phyloP scores from a whole-genome alignment of 176 grass and related monocot genomes.

The Bromus sterilis region DNA sequence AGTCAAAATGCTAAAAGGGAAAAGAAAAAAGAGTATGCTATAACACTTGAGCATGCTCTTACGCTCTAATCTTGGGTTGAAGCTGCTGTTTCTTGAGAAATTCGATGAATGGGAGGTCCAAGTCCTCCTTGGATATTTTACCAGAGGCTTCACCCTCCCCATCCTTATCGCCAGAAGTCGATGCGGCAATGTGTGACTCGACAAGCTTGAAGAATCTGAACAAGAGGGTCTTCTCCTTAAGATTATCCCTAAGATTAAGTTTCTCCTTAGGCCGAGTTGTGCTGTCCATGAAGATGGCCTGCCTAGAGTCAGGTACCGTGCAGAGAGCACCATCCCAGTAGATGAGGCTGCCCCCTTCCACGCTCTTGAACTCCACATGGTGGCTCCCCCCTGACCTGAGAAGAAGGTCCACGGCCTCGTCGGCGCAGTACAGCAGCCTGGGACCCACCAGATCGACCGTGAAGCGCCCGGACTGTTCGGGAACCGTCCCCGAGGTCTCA shows the following conservation, averaged over 20 bases:
- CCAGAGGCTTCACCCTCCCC: constrained; percentile 16
- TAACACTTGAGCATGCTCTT: constrained; percentile 20
- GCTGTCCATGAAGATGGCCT: constrained; percentile 73
- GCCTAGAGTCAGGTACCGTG: constrained; percentile 71
- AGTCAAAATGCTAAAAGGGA: constrained; percentile 4
- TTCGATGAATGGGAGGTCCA: constrained; percentile 69
- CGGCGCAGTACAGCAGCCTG: constrained; percentile 78
- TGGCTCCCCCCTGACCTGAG: constrained; percentile 59
- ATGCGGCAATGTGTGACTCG: constrained; percentile 39
- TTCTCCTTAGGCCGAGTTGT: constrained; percentile 17
- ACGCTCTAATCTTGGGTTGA: constrained; percentile 80
- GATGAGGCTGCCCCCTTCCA: constrained; percentile 58
- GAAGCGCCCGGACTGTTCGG: constrained; percentile 56
- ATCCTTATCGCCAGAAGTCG: not conserved
- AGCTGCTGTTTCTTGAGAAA: constrained; percentile 66
- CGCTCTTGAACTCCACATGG: constrained; percentile 94
- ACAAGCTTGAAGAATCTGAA: constrained; percentile 75
- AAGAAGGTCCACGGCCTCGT: constrained; percentile 73
- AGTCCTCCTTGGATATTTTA: constrained; percentile 53
- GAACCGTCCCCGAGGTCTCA: constrained; percentile 38
- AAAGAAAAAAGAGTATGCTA: constrained; percentile 21
- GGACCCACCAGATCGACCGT: constrained; percentile 63
- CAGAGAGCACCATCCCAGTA: constrained; percentile 75
- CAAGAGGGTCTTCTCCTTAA: constrained; percentile 59
- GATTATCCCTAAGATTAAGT: not conserved